Base-by-base conservation (phyloP, 371 early-diverging fungal species). In the Mucor lusitanicus region DNA sequence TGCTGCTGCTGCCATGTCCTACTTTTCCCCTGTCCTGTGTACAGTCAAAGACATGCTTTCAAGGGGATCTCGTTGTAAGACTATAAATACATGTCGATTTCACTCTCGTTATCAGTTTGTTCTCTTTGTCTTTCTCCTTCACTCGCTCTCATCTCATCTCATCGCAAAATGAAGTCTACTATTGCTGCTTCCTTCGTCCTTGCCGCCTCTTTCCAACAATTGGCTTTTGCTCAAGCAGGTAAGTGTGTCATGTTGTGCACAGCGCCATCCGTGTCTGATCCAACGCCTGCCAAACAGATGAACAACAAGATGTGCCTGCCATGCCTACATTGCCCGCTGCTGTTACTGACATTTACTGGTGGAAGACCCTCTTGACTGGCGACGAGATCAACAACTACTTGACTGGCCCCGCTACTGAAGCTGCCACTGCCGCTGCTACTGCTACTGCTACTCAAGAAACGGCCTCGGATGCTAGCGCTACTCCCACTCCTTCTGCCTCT, bases 281-380 rank as follows among this genome's bases (percentile, higher is more conserved):
- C 23, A 4, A 17, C 28, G 7, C 3, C 23, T 15, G 19, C 28
- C 3, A 12, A 12, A 66, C 27, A 32, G n/a, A 39, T 39, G n/a
- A n/a, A n/a, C n/a, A n/a, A 32, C 42, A 42, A 61, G n/a, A 39
- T 39, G 54, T 32, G 11, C 46, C 25, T 53, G 40, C 53, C 61
- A 35, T 37, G 46, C 50, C 53, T 44, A 39, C 59, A 54, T 44
- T 59, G 42, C 65, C 73, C 32, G 19, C 59, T 46, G 35, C 53
- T 63, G 61, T 65, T 19, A 63, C 72, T 48, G 65, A 72, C 40
- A 72, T 72, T 19, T 72, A 65, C 25, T 72, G 72, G 72, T 72
- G 72, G 72, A 72, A 50, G 19, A 54, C 72, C 23, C 59, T 71
- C 48, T 53, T 71, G 19, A 42, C 59, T 27, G 61, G 55, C 1